phyloP scores from a whole-genome alignment of 2,329 filamentous ascomycete genomes.

The Dactylonectria estremocensis region DNA sequence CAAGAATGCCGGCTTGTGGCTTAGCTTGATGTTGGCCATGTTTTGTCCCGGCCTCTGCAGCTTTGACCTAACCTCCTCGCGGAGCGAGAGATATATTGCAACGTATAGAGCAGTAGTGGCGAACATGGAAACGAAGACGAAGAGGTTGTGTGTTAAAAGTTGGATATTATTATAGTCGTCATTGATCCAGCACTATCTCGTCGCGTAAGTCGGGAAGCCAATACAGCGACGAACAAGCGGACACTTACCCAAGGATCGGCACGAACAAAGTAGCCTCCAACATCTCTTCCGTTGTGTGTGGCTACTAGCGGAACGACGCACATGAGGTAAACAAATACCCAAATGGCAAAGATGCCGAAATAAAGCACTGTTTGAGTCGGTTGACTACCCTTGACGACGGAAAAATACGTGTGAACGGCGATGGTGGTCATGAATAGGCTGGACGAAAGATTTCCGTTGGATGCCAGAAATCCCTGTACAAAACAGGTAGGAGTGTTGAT shows the following conservation, averaged over 20 bases:
- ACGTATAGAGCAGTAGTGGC: slow-evolving; percentile 57
- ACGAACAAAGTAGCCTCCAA: slow-evolving; percentile 69
- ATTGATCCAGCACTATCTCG: slow-evolving; percentile 73
- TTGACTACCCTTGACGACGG: slow-evolving; percentile 70
- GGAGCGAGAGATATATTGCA: slow-evolving; percentile 57
- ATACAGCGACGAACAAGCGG: neutral
- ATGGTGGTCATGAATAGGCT: slow-evolving; percentile 78
- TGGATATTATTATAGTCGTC: slow-evolving; percentile 67
- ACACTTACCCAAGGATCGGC: slow-evolving; percentile 72
- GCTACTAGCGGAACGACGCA: slow-evolving; percentile 65
- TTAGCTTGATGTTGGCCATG: slow-evolving; percentile 29
- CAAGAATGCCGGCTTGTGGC: slow-evolving; percentile 68
- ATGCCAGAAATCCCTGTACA: slow-evolving; percentile 78
- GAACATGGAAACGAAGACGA: slow-evolving; percentile 66
- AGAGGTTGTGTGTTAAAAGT: slow-evolving; percentile 74
- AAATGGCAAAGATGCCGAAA: slow-evolving; percentile 61
- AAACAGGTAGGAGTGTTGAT: slow-evolving; percentile 69
- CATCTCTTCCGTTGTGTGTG: slow-evolving; percentile 57
- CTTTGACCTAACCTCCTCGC: slow-evolving; percentile 37
- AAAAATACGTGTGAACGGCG: slow-evolving; percentile 76
- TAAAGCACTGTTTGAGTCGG: slow-evolving; percentile 68
- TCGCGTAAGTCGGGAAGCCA: neutral
- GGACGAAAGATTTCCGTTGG: slow-evolving; percentile 75
- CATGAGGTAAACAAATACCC: slow-evolving; percentile 72
- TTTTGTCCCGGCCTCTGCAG: neutral